phyloP scores from a whole-genome alignment of 306 rosid species.

The Pterocarpus santalinus region DNA sequence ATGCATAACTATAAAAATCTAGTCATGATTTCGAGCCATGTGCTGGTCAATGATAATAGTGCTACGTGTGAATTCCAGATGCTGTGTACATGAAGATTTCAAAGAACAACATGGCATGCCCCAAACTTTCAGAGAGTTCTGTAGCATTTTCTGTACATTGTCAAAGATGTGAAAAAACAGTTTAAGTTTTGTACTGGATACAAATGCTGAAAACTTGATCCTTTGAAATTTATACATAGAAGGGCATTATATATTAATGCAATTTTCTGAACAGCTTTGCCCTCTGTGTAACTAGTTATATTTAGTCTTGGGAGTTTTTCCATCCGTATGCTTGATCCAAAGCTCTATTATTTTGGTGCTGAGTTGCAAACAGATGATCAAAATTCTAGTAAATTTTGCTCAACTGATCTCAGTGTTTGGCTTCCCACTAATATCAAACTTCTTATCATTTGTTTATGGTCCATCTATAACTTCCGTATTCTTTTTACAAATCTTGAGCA shows the following conservation, averaged over 20 bases:
- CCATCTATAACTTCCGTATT: not conserved
- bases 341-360: not conserved
- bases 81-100: too few species aligned
- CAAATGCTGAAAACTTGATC: not conserved
- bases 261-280: not conserved
- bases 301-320: conserved; percentile 2
- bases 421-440: conserved; percentile 8
- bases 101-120: too few species aligned
- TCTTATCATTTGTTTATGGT: conserved; percentile 24
- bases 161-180: not conserved
- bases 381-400: conserved; percentile 30
- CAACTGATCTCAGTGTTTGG: conserved; percentile 15
- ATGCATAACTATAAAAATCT: conserved; percentile 7
- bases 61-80: too few species aligned
- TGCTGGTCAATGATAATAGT: not conserved
- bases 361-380: conserved; percentile 34
- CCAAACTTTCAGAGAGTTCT: too few species aligned
- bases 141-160: too few species aligned
- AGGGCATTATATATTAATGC: conserved; percentile 1
- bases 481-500: conserved; percentile 19
- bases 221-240: conserved; percentile 13
- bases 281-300: not conserved
- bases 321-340: conserved; percentile 1
- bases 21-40: not conserved
- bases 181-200: conserved; percentile 5